phyloP scores from a whole-genome alignment of 2,329 filamentous ascomycete species.

The Claviceps pazoutovae region DNA sequence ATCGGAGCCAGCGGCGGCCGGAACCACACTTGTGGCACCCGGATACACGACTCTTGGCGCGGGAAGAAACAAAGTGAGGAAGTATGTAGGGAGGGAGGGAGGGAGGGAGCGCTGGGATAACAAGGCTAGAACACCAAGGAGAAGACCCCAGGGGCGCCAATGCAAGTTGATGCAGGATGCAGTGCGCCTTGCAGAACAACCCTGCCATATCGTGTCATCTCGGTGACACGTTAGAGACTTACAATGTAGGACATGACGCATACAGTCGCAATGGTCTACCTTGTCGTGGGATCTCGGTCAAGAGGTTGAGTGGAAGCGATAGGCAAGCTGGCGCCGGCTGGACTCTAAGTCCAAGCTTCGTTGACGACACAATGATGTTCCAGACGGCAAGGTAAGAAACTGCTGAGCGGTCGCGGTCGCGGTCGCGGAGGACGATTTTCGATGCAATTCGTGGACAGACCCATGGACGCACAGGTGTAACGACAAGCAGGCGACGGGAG shows the following conservation, averaged over 20 bases:
- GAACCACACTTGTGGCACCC: slow-evolving; percentile 1
- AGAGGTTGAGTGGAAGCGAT: slow-evolving; percentile 4
- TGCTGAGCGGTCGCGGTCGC: not conserved
- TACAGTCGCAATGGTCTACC: slow-evolving; percentile 10
- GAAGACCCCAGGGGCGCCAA: not conserved
- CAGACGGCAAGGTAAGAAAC: not conserved
- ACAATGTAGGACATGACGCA: slow-evolving; percentile 28
- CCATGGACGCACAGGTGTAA: not conserved
- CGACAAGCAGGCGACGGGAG: not conserved
- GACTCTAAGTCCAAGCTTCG: not conserved
- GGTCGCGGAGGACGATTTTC: not conserved
- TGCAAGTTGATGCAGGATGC: slow-evolving; percentile 2
- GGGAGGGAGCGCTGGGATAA: slow-evolving; percentile 1
- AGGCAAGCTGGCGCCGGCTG: not conserved
- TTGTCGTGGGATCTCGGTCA: slow-evolving; percentile 8
- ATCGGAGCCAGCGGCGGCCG: slow-evolving; percentile 3
- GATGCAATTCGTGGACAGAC: not conserved
- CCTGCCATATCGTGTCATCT: slow-evolving; percentile 9
- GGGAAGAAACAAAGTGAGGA: not conserved
- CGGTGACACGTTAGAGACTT: slow-evolving; percentile 12
- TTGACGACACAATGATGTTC: slow-evolving; percentile 5
- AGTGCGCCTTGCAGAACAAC: slow-evolving; percentile 7
- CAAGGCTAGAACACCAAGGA: slow-evolving; percentile 2
- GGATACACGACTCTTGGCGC: not conserved
- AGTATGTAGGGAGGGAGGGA: slow-evolving; percentile 1